Evolutionary conservation across 2,329 filamentous ascomycete genomes (phyloP).

Genomic region (Colletotrichum sp.): DNA sequence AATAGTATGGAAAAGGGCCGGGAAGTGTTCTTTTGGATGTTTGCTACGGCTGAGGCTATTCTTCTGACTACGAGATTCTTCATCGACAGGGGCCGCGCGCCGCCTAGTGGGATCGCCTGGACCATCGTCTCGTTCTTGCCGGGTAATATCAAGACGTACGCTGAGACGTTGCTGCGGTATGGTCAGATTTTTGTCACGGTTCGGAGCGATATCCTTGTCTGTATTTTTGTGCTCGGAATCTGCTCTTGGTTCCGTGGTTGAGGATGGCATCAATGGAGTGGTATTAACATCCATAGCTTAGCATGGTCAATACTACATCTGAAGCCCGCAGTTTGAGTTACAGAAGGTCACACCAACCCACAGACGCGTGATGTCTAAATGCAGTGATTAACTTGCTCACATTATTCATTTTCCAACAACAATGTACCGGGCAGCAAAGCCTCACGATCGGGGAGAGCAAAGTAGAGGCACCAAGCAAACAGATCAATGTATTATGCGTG

Average conservation of each 20-base stretch:
- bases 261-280: neutral
- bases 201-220: constrained; percentile 74
- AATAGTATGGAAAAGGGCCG: constrained; percentile 38
- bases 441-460: neutral
- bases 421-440: neutral
- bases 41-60: constrained; percentile 76
- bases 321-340: neutral
- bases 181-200: constrained; percentile 75
- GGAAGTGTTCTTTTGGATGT: constrained; percentile 76
- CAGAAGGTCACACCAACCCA: neutral
- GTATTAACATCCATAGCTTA: neutral
- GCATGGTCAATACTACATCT: neutral
- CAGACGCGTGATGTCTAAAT: neutral
- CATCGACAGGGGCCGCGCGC: constrained; percentile 64
- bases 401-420: neutral
- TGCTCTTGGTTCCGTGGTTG: constrained; percentile 48
- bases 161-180: constrained; percentile 68
- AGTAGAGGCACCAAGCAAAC: neutral
- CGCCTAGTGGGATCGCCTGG: constrained; percentile 66
- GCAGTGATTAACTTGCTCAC: neutral
- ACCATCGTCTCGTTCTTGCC: constrained; percentile 71
- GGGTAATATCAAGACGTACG: constrained; percentile 64
- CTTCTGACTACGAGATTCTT: constrained; percentile 76
- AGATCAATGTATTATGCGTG: neutral
- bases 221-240: constrained; percentile 76